These are phyloP conservation scores for Leucocoprinus leucothites DNA, from an alignment of 768 basidiomycete species.

Conservation along the genomic window DNA sequence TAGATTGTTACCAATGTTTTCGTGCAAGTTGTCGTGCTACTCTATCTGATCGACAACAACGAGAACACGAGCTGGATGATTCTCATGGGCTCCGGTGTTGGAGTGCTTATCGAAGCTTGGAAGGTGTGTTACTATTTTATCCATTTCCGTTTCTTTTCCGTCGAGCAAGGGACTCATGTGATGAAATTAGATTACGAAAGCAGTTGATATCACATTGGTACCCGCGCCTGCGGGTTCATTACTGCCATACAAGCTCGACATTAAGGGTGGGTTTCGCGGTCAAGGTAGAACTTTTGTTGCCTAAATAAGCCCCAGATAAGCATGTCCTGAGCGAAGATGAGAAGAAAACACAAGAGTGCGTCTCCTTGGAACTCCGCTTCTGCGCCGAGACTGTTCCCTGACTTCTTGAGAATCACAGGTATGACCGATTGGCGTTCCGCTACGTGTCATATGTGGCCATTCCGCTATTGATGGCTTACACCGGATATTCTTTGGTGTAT, in stretches of 20 bases:
- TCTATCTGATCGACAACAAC: constrained; percentile 95
- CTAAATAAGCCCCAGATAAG: constrained; percentile 59
- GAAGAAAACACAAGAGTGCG: constrained; percentile 95
- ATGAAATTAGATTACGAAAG: constrained; percentile 69
- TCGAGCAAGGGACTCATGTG: constrained; percentile 16
- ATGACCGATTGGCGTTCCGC: constrained; percentile 90
- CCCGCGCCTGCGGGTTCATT: constrained; percentile 57
- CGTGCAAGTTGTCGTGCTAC: constrained; percentile 83
- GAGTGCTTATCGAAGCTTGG: constrained; percentile 89
- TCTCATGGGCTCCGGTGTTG: constrained; percentile 80
- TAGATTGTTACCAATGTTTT: constrained; percentile 89
- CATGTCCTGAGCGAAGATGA: constrained; percentile 96
- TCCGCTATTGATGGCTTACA: constrained; percentile 74
- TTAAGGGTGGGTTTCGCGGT: constrained; percentile 58
- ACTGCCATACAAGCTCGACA: constrained; percentile 76
- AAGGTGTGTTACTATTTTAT: constrained; percentile 51
- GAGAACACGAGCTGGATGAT: constrained; percentile 99
- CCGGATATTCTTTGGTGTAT: constrained; percentile 77
- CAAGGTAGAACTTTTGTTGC: constrained; percentile 9
- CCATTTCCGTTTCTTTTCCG: neutral
- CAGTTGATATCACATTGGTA: constrained; percentile 79
- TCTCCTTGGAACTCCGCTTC: constrained; percentile 10
- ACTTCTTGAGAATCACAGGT: constrained; percentile 40
- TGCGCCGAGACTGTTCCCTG: constrained; percentile 8
- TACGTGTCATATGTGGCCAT: constrained; percentile 90